Base-by-base conservation (phyloP, 208 protist genomes). In the Wallacemonas sp. region DNA sequence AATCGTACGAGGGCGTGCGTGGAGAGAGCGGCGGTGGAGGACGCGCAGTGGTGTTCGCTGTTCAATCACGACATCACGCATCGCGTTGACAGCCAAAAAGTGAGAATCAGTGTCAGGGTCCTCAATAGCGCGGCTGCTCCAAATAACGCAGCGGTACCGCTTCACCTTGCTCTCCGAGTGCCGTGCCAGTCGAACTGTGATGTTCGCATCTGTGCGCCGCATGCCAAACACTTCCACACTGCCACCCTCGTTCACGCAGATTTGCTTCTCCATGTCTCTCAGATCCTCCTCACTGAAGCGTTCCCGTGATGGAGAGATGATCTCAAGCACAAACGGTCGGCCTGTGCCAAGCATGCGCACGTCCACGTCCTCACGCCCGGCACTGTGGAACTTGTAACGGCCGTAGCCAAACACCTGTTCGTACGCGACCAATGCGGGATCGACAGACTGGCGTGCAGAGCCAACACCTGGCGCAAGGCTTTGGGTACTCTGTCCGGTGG, bases 281-380 rank as follows among this genome's bases (percentile, higher is more conserved):
- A 96, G 56, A 62, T 96, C 86, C 9, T 45, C 70, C 26, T 66
- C 55, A 1, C 80, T 79, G 39, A 94, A 84, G 15, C 41, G 74
- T 66, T 88, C 71, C 14, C 77, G 65, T 24, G 75, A 79, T 12
- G 94, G 90, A 14, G 84, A 86, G 46, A 88, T 62, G 1, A 98
- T 34, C 73, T 97, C 86, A 1, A 98, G 72, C n/a, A 97, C 79
- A 78, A 98, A 98, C 2, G 96, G 96, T 1, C 96, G 71, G 12
- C 96, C 96, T 27, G 76, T 79, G 45, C 95, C 95, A 9, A 98
- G 81, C 96, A 98, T 98, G 41, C 96, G 86, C 46, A 98, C 96
- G 70, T 98, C 95, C 54, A 97, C 81, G 66, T 98, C 96, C 74
- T 98, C 95, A 47, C 96, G 84, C 12, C 96, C 96, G 28, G 94